These are phyloP conservation scores for Hypoxylon sp. DNA, from an alignment of 2,329 filamentous ascomycete genomes.

Conservation along the genomic window DNA sequence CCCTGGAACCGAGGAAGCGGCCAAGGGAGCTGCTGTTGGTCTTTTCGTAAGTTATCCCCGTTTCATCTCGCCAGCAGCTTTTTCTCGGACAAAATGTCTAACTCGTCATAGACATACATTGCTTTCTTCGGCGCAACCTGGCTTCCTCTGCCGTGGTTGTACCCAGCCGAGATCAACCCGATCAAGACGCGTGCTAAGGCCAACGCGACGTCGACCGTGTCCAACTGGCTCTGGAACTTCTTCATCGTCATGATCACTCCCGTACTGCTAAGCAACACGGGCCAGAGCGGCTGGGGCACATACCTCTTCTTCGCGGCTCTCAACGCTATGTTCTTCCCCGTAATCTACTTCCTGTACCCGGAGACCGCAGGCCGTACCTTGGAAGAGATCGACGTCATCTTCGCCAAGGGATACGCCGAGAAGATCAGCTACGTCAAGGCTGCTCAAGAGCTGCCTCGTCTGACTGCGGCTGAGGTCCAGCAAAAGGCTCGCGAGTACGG, in stretches of 20 bases:
- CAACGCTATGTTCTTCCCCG: constrained; percentile 59
- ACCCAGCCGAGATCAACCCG: constrained; percentile 67
- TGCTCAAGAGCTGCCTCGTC: constrained; percentile 66
- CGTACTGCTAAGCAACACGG: constrained; percentile 69
- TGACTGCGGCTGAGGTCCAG: constrained; percentile 65
- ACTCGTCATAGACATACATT: constrained; percentile 66
- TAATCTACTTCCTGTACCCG: constrained; percentile 66
- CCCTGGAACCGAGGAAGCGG: constrained; percentile 69
- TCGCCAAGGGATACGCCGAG: constrained; percentile 69
- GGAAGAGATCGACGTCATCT: constrained; percentile 70
- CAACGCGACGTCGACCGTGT: constrained; percentile 65
- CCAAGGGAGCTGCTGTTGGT: constrained; percentile 76
- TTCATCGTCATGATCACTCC: constrained; percentile 73
- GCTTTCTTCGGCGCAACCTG: constrained; percentile 76
- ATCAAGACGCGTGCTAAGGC: constrained; percentile 61
- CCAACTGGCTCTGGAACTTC: constrained; percentile 64
- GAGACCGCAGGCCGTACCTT: constrained; percentile 63
- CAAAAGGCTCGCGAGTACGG: constrained; percentile 57
- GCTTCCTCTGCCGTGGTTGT: constrained; percentile 72
- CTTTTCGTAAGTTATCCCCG: constrained; percentile 61
- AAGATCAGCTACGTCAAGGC: constrained; percentile 72
- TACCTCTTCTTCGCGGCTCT: constrained; percentile 61
- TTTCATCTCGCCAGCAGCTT: neutral
- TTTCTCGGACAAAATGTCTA: constrained; percentile 3
- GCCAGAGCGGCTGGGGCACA: constrained; percentile 60